Evolutionary conservation across 164 flowering plant species (phyloP).

Genomic region (Tinospora cordifolia): DNA sequence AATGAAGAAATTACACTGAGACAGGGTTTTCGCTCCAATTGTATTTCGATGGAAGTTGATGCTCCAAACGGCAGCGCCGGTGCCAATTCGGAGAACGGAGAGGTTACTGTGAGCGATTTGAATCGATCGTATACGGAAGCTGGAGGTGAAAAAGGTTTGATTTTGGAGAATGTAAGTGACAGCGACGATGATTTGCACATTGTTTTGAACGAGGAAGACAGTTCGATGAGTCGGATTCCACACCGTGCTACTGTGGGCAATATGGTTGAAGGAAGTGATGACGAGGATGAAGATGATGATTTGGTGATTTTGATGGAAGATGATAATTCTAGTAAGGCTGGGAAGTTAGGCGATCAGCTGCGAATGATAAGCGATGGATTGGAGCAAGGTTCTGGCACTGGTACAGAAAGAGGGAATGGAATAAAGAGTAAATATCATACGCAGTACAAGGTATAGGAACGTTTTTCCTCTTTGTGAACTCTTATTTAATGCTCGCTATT

Average conservation of each 20-base stretch:
- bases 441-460: slow-evolving; percentile 27
- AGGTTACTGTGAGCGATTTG: too few relatives aligned
- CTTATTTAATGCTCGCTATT: neutral
- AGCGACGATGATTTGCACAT: slow-evolving; percentile 55
- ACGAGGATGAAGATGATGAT: slow-evolving; percentile 4
- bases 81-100: neutral
- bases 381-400: slow-evolving; percentile 18
- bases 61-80: neutral
- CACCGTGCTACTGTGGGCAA: slow-evolving; percentile 7
- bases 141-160: slow-evolving; percentile 11
- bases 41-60: neutral
- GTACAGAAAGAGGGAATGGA: slow-evolving; percentile 20
- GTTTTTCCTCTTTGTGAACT: neutral
- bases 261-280: slow-evolving; percentile 15
- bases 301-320: slow-evolving; percentile 9
- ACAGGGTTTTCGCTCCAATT: neutral
- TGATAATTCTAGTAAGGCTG: slow-evolving; percentile 18
- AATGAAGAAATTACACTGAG: neutral
- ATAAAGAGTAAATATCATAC: slow-evolving; percentile 18
- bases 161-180: slow-evolving; percentile 31
- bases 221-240: slow-evolving; percentile 4
- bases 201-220: slow-evolving; percentile 41
- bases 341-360: neutral
- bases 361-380: slow-evolving; percentile 11
- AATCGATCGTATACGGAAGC: neutral